phyloP scores from a whole-genome alignment of 23 red algal species.

The Gracilaria domingensis region DNA sequence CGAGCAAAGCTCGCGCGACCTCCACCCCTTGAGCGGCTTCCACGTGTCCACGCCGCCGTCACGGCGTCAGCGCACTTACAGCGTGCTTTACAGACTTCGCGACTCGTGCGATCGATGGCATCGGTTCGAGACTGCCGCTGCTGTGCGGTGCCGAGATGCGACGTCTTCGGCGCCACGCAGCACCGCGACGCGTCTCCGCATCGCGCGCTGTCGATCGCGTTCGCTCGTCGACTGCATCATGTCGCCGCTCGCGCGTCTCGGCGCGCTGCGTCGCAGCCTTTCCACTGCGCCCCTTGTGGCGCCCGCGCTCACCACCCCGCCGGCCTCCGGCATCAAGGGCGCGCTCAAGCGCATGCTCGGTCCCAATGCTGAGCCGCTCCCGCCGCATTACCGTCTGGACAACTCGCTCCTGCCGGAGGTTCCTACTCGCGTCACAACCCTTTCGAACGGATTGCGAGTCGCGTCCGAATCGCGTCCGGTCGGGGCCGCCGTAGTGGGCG shows the following conservation, averaged over 20 bases:
- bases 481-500: conserved; percentile 90
- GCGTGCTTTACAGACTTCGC: not conserved
- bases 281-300: conserved; percentile 50
- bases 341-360: conserved; percentile 79
- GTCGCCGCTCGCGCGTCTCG: conserved; percentile 33
- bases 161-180: no score
- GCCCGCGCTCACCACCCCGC: conserved; percentile 41
- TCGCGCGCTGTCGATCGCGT: not conserved
- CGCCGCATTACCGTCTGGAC: conserved; percentile 72
- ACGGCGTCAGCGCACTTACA: no score
- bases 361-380: conserved; percentile 83
- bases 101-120: not conserved
- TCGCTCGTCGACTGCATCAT: conserved; percentile 35
- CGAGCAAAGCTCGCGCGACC: not conserved
- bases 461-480: conserved; percentile 80
- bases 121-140: no score
- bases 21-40: no score
- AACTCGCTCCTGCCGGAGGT: conserved; percentile 56
- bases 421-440: conserved; percentile 84
- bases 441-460: conserved; percentile 96
- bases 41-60: not conserved
- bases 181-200: no score
- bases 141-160: no score
- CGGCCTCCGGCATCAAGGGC: conserved; percentile 63
- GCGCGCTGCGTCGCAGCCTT: conserved; percentile 35